These are phyloP conservation scores for Leishmania braziliensis DNA, from an alignment of 208 protist genomes.

Conservation along the genomic window DNA sequence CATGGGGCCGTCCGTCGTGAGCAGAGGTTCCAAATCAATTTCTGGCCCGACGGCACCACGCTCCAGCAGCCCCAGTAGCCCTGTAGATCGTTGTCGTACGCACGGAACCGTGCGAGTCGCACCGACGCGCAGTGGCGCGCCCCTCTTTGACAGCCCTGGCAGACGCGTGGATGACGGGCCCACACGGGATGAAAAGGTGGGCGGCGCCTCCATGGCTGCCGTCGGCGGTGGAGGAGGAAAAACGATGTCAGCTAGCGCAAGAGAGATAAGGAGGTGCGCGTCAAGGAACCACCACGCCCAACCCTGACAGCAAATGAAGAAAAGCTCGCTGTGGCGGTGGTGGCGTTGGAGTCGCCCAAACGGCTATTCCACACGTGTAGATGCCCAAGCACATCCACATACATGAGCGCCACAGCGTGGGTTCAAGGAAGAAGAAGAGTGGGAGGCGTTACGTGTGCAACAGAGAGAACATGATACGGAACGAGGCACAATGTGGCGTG, in stretches of 20 bases:
- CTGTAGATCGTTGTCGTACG: neutral
- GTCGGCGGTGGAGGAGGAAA: neutral
- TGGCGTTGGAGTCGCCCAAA: neutral
- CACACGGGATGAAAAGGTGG: conserved; percentile 1
- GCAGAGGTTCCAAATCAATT: conserved; percentile 62
- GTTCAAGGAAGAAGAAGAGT: neutral
- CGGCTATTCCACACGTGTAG: no score
- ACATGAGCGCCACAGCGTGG: neutral
- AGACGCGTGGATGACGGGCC: conserved; percentile 8
- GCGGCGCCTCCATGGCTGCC: conserved; percentile 21
- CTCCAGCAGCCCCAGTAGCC: conserved; percentile 55
- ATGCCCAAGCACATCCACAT: neutral
- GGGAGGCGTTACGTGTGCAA: neutral
- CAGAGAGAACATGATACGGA: neutral
- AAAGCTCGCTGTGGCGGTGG: neutral
- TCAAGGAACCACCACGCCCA: neutral
- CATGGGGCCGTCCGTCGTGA: conserved; percentile 67
- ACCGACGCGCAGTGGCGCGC: neutral
- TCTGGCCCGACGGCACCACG: conserved; percentile 41
- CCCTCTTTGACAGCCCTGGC: conserved; percentile 9
- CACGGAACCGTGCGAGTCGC: neutral
- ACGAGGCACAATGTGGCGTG: neutral
- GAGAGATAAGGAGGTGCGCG: neutral
- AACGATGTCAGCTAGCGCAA: neutral
- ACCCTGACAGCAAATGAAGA: neutral